A percentile compares a stretch with the other conserved stretches of the same genome.
phyloP scores from a whole-genome alignment of 768 basidiomycete genomes.

The Lactarius akahatsu region DNA sequence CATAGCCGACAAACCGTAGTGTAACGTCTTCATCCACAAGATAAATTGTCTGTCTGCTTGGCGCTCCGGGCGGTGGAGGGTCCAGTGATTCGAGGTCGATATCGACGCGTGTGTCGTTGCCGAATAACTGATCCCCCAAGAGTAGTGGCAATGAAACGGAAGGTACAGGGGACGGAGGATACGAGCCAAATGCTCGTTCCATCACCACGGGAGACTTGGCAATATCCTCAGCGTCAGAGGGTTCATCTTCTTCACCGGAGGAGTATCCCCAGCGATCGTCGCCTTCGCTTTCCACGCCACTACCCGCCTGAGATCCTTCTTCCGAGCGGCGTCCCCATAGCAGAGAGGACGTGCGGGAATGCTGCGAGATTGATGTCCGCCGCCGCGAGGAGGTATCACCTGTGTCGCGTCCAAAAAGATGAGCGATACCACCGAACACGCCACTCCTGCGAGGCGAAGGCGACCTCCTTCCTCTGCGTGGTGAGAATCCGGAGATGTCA shows the following conservation, averaged over 20 bases:
- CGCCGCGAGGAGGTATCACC: slow-evolving; percentile 41
- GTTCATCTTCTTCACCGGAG: slow-evolving; percentile 76
- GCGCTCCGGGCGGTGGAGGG: slow-evolving; percentile 77
- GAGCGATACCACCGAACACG: slow-evolving; percentile 65
- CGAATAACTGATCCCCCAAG: slow-evolving; percentile 75
- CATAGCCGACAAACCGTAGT: slow-evolving; percentile 84
- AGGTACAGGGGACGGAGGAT: slow-evolving; percentile 58
- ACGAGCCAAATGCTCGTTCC: slow-evolving; percentile 72
- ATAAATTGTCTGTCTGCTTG: slow-evolving; percentile 82
- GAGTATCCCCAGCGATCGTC: slow-evolving; percentile 91
- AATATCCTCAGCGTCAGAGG: slow-evolving; percentile 42
- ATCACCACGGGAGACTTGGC: slow-evolving; percentile 42
- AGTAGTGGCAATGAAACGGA: slow-evolving; percentile 63
- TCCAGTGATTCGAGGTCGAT: slow-evolving; percentile 63
- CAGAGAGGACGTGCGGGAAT: slow-evolving; percentile 53
- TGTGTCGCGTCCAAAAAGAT: slow-evolving; percentile 52
- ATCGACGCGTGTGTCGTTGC: slow-evolving; percentile 79
- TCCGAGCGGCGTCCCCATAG: slow-evolving; percentile 54
- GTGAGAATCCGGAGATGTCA: slow-evolving; percentile 14
- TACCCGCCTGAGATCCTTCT: slow-evolving; percentile 57
- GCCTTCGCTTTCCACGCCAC: slow-evolving; percentile 48
- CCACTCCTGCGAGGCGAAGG: slow-evolving; percentile 37
- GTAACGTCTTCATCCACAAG: slow-evolving; percentile 88
- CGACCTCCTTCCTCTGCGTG: slow-evolving; percentile 28
- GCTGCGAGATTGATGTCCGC: slow-evolving; percentile 56